Evolutionary conservation across 352 stramenopile genomes (phyloP).

Genomic region (Globisporangium abappressorium): DNA sequence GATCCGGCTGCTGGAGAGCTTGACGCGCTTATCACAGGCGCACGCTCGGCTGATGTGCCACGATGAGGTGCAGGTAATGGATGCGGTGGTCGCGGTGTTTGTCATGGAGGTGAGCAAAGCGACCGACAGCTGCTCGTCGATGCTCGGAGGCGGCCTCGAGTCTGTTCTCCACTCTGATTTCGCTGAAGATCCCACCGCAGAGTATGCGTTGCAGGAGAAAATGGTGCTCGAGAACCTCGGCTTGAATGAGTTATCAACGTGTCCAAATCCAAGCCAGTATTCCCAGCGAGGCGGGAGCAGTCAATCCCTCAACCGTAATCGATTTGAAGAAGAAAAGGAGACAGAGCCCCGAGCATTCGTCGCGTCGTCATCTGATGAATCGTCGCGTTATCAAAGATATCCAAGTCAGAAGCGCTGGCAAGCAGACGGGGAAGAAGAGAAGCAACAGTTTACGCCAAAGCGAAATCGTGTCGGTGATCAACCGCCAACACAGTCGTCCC

Average conservation of each 20-base stretch:
- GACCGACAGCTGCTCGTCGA: slow-evolving; percentile 50
- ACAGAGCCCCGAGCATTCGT: slow-evolving; percentile 1
- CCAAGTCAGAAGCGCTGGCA: slow-evolving; percentile 16
- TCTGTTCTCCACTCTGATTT: slow-evolving; percentile 76
- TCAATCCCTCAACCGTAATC: background rate
- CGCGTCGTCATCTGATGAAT: slow-evolving; percentile 1
- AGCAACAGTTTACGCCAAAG: background rate
- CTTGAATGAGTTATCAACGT: slow-evolving; percentile 51
- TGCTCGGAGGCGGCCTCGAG: slow-evolving; percentile 52
- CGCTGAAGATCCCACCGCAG: slow-evolving; percentile 44
- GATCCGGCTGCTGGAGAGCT: slow-evolving; percentile 93
- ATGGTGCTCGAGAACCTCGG: slow-evolving; percentile 69
- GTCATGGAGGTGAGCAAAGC: slow-evolving; percentile 78
- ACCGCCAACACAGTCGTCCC: background rate
- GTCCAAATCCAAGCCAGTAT: slow-evolving; percentile 15
- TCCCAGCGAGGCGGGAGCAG: slow-evolving; percentile 4
- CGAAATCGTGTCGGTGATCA: background rate
- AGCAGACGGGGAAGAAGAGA: background rate
- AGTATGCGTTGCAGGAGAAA: slow-evolving; percentile 70
- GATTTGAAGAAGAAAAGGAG: slow-evolving; percentile 1
- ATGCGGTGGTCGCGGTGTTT: slow-evolving; percentile 77
- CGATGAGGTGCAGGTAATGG: slow-evolving; percentile 59
- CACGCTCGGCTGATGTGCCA: slow-evolving; percentile 88
- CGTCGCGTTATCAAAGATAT: slow-evolving; percentile 1
- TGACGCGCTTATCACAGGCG: slow-evolving; percentile 91